These are phyloP conservation scores for Rubia yunnanensis DNA, from an alignment of 257 asterid genomes.

Conservation along the genomic window DNA sequence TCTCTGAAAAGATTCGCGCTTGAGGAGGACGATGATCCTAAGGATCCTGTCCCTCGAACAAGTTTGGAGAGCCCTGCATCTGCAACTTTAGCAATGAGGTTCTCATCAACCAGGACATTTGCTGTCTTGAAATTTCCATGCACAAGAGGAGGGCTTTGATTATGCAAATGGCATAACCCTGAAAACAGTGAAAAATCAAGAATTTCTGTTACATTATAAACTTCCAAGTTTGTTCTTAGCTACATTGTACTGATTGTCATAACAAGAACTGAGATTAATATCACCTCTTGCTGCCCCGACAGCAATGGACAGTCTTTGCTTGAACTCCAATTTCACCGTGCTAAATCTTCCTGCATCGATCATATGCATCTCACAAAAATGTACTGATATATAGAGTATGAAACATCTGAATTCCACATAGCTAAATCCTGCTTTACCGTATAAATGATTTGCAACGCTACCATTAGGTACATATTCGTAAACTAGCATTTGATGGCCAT, in stretches of 20 bases:
- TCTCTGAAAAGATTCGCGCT: conserved; percentile 39
- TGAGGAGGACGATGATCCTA: conserved; percentile 41
- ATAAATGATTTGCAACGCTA: conserved; percentile 51
- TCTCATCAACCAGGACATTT: conserved; percentile 70
- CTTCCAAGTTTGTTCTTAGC: not conserved
- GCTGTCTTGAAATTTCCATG: conserved; percentile 66
- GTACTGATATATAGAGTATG: not conserved
- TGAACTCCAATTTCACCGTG: conserved; percentile 54
- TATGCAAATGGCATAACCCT: conserved; percentile 64
- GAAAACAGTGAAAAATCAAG: conserved; percentile 12
- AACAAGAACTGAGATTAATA: not conserved
- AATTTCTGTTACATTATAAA: not conserved
- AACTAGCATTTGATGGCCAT: conserved; percentile 56
- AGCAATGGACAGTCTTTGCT: conserved; percentile 63
- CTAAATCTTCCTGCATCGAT: conserved; percentile 31
- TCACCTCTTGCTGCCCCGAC: conserved; percentile 76
- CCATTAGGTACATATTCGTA: conserved; percentile 65
- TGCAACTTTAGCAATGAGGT: conserved; percentile 63
- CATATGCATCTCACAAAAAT: conserved; percentile 5
- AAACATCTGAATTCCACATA: not conserved
- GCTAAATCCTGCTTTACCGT: conserved; percentile 32
- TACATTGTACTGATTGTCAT: not conserved
- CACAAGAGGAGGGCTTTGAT: conserved; percentile 38
- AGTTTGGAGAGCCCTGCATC: conserved; percentile 54
- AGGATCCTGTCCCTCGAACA: conserved; percentile 34